Evolutionary conservation across 2,329 filamentous ascomycete species (phyloP).

Genomic region (Penicillium sclerotiorum): DNA sequence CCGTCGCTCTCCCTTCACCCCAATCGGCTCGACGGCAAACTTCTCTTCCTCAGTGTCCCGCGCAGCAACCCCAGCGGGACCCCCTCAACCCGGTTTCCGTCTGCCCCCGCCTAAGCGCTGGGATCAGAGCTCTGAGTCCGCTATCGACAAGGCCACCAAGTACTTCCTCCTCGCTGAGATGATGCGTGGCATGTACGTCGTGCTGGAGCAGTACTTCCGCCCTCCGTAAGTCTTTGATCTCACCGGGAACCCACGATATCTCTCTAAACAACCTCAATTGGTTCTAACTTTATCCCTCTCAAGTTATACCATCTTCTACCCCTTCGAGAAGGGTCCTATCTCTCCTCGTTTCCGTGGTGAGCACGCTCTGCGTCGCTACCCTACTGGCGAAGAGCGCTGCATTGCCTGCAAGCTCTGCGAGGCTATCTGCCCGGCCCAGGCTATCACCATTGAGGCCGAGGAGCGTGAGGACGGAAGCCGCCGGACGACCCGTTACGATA

Average conservation of each 20-base stretch:
- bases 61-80: slow-evolving; percentile 69
- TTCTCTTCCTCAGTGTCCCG: slow-evolving; percentile 67
- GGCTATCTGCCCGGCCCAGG: slow-evolving; percentile 95
- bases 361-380: slow-evolving; percentile 93
- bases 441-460: slow-evolving; percentile 98
- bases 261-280: slow-evolving; percentile 10
- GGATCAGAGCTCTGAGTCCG: slow-evolving; percentile 76
- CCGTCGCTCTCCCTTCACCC: slow-evolving; percentile 40
- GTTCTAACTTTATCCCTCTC: slow-evolving; percentile 5
- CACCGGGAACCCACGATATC: neutral
- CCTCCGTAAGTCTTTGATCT: slow-evolving; percentile 73
- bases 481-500: slow-evolving; percentile 95
- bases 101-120: slow-evolving; percentile 72
- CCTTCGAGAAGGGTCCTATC: slow-evolving; percentile 98
- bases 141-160: slow-evolving; percentile 81
- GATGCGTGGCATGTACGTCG: slow-evolving; percentile 95
- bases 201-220: slow-evolving; percentile 97
- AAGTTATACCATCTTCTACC: slow-evolving; percentile 98
- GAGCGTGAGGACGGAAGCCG: slow-evolving; percentile 95
- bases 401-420: slow-evolving; percentile 99
- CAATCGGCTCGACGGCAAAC: slow-evolving; percentile 54
- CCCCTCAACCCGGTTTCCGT: slow-evolving; percentile 80
- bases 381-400: slow-evolving; percentile 96
- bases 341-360: slow-evolving; percentile 97
- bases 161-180: slow-evolving; percentile 97